phyloP scores from a whole-genome alignment of 371 early-diverging fungal genomes.

The Mortierella sp. region DNA sequence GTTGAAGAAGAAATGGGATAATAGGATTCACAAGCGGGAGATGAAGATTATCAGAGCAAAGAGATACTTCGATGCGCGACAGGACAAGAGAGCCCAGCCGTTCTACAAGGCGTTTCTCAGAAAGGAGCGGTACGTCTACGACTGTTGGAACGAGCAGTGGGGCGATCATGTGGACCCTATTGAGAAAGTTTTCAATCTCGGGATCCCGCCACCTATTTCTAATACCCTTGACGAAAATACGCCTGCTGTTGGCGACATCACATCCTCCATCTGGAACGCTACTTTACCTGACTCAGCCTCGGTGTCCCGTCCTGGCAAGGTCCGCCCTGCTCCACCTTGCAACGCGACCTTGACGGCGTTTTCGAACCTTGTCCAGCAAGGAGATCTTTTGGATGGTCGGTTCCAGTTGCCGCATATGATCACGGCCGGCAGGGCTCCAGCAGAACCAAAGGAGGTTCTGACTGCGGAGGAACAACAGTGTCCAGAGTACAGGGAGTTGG shows the following conservation, averaged over 20 bases:
- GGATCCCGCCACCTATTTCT: constrained; percentile 27
- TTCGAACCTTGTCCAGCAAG: constrained; percentile 28
- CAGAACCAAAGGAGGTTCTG: neutral
- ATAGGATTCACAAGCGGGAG: neutral
- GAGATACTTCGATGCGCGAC: neutral
- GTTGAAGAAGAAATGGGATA: neutral
- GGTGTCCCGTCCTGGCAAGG: constrained; percentile 22
- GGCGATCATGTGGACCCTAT: constrained; percentile 32
- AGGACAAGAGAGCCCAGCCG: constrained; percentile 11
- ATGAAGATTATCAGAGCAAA: constrained; percentile 12
- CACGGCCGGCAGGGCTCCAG: neutral
- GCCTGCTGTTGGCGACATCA: neutral
- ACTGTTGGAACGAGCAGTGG: constrained; percentile 35
- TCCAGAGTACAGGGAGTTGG: constrained; percentile 43
- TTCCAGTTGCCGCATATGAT: constrained; percentile 25
- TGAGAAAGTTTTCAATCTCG: constrained; percentile 50
- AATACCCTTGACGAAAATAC: too few species aligned
- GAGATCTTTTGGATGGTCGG: constrained; percentile 6
- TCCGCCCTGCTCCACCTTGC: constrained; percentile 48
- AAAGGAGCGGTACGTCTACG: constrained; percentile 31
- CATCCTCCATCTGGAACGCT: neutral
- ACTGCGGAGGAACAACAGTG: constrained; percentile 26
- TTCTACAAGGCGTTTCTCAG: constrained; percentile 9
- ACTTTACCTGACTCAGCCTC: constrained; percentile 20
- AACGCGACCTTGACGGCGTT: constrained; percentile 42